Evolutionary conservation across 352 stramenopile species (phyloP).

Genomic region (Saprolegnia diclina): DNA sequence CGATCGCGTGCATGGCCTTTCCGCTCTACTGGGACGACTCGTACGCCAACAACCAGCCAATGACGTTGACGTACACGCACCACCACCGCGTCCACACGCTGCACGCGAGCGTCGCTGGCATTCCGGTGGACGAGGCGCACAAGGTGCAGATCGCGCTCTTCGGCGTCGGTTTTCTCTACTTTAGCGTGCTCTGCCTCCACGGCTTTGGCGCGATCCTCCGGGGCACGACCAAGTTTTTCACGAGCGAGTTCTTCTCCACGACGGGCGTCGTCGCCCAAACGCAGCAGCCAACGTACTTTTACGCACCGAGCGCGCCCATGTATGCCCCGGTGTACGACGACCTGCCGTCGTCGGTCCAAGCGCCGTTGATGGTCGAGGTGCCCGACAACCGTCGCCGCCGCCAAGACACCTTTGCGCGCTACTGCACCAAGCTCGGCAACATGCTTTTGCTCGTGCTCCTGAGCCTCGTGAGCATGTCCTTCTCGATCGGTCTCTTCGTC

Average conservation of each 20-base stretch:
- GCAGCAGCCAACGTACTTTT: neutral
- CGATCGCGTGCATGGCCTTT: slow-evolving; percentile 36
- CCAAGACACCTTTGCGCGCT: slow-evolving; percentile 19
- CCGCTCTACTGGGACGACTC: slow-evolving; percentile 30
- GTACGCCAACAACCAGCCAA: neutral
- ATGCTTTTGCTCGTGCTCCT: slow-evolving; percentile 40
- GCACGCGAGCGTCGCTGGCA: neutral
- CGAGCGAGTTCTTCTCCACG: slow-evolving; percentile 23
- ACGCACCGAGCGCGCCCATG: slow-evolving; percentile 3
- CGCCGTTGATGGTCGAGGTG: too few relatives aligned
- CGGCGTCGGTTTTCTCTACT: slow-evolving; percentile 13
- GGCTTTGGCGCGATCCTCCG: slow-evolving; percentile 14
- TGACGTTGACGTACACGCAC: neutral
- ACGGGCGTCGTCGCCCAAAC: slow-evolving; percentile 17
- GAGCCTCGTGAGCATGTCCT: slow-evolving; percentile 48
- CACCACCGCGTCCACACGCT: neutral
- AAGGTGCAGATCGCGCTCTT: neutral
- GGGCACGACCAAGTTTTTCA: slow-evolving; percentile 26
- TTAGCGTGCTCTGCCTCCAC: slow-evolving; percentile 15
- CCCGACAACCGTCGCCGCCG: neutral
- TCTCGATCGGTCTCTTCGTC: slow-evolving; percentile 48
- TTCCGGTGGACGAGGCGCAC: neutral
- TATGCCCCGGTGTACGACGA: slow-evolving; percentile 8
- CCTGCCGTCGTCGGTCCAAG: too few relatives aligned
- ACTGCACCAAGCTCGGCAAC: slow-evolving; percentile 10